Base-by-base conservation (phyloP, 768 basidiomycete genomes). In the Holtermannia corniformis region DNA sequence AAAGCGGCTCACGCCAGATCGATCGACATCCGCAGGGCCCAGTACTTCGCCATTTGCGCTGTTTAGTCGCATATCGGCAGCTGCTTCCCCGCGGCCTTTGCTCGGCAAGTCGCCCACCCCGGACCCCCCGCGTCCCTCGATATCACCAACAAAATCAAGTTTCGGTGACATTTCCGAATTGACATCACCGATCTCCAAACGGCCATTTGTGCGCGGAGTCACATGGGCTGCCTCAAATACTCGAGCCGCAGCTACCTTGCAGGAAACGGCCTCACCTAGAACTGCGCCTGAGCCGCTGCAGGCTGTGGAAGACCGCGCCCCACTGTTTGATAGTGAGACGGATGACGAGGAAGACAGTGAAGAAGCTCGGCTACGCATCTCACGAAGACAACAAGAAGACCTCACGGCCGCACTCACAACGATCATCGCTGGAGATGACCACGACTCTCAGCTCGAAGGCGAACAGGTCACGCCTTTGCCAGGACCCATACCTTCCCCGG, bases 361-460 rank as follows among this genome's bases (percentile, higher is more conserved):
- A 26, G 57, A 49, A n/a, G 64, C 64, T 5, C 32, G 32, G 10
- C 16, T 37, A 16, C 32, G 32, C 7, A 37, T 37, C 16, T 37
- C 32, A 37, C 7, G 16, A 16, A 7, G 32, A 7, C 32, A 37
- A 16, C 32, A 37, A 16, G 32, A 37, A 7, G 32, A 37, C 32
- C 32, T 37, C 7, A 37, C 32, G 63, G 91, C 91, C 5, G 95
- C 95, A 3, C 76, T 99, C 57, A 91, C 87, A 10, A 88, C 93
- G 67, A 96, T 99, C 68, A 91, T 99, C 64, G 88, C 89, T 2
- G 77, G 85, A 40, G 87, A 93, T 57, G 78, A 82, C 37, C 78
- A 40, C 42, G 40, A 53, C 3, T 4, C 45, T 1, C 32, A 42
- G 26, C 7, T 4, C n/a, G 24, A 56, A 21, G 10, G 2, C 4